phyloP scores from a whole-genome alignment of 768 basidiomycete genomes.

The button mushroom (Agaricus bisporus) region DNA sequence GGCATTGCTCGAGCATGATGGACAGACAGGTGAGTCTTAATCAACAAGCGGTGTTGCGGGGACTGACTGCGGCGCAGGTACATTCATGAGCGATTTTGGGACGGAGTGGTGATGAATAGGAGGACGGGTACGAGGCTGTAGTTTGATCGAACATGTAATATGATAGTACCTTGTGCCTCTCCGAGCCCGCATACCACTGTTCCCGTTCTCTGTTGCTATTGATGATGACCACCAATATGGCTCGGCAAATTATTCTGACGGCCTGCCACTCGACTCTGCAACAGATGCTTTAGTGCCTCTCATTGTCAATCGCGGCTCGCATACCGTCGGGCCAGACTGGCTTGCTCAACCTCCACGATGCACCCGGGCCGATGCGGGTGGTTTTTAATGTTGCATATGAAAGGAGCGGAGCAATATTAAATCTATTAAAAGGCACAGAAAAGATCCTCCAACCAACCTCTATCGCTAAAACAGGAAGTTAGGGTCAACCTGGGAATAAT shows the following conservation, averaged over 20 bases:
- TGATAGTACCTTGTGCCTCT: not conserved
- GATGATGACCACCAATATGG: not conserved
- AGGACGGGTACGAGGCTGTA: not conserved
- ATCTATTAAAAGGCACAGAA: too few species aligned
- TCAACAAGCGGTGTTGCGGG: not conserved
- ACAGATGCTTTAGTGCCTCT: constrained; percentile 46
- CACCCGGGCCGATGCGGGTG: too few species aligned
- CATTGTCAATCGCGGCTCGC: constrained; percentile 60
- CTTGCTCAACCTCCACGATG: too few species aligned
- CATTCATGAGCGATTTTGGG: constrained; percentile 29
- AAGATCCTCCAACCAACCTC: too few species aligned
- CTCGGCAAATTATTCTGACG: constrained; percentile 9
- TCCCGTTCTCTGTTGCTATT: constrained; percentile 1
- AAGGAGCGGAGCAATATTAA: too few species aligned
- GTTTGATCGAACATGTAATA: too few species aligned
- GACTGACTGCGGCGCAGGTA: constrained; percentile 13
- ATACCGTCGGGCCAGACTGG: too few species aligned
- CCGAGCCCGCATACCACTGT: too few species aligned
- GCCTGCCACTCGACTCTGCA: constrained; percentile 21
- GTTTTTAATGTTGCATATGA: too few species aligned
- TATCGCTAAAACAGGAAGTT: too few species aligned
- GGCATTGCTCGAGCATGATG: constrained; percentile 32
- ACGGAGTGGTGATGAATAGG: constrained; percentile 24
- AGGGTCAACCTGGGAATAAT: too few species aligned
- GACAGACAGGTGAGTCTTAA: constrained; percentile 27